Conservation (phyloP, 1,139 yeast genomes). For the Yamadazyma triangularis region DNA sequence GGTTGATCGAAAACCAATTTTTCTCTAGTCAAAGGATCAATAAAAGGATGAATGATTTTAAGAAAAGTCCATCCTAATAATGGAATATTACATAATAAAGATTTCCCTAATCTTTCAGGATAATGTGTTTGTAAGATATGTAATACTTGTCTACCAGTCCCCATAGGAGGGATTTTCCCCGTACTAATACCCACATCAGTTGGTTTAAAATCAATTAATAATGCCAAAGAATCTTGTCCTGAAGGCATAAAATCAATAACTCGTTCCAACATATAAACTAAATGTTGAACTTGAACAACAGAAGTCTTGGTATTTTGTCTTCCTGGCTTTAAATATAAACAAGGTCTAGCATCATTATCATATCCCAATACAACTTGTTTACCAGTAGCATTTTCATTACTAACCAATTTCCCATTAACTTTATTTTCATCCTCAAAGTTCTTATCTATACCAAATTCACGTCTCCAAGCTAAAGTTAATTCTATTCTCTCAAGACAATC, state of each 20-base stretch:
- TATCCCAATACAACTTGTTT: conserved; percentile 85
- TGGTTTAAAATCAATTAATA: conserved; percentile 83
- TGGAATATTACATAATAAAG: conserved; percentile 86
- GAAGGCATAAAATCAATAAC: conserved; percentile 92
- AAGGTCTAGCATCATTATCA: conserved; percentile 86
- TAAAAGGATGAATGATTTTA: conserved; percentile 86
- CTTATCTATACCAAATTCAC: conserved; percentile 39
- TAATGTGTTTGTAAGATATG: conserved; percentile 90
- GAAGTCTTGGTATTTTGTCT: conserved; percentile 89
- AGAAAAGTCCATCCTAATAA: conserved; percentile 89
- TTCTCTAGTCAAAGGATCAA: conserved; percentile 91
- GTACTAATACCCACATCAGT: conserved; percentile 41
- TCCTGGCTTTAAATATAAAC: conserved; percentile 85
- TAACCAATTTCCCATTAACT: conserved; percentile 40
- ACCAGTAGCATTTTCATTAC: conserved; percentile 77
- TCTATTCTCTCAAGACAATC: conserved; percentile 40
- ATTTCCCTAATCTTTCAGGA: conserved; percentile 92
- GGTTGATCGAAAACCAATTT: conserved; percentile 90
- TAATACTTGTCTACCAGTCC: conserved; percentile 68
- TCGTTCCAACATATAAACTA: conserved; percentile 86
- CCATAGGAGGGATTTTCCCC: conserved; percentile 39
- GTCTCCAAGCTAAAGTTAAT: conserved; percentile 44
- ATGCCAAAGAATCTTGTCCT: conserved; percentile 89
- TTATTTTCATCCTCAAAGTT: conserved; percentile 30
- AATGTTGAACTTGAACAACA: conserved; percentile 84